A percentile compares a stretch with the other conserved stretches of the same genome.
Evolutionary conservation across 331 rosid genomes (phyloP).

Genomic region (Phaseolus coccineus): DNA sequence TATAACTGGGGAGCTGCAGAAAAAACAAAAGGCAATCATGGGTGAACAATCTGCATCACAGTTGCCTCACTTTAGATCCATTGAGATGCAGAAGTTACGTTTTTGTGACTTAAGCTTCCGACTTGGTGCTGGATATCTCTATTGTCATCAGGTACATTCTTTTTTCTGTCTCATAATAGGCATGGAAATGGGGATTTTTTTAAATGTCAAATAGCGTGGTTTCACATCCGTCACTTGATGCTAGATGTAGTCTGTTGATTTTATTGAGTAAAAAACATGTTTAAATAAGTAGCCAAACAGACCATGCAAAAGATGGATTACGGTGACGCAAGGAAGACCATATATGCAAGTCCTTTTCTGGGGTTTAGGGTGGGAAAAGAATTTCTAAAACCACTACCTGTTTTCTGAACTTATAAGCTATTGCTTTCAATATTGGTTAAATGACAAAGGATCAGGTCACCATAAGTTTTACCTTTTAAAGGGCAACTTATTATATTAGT

Average conservation of each 20-base stretch:
- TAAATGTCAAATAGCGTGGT: constrained; percentile 17
- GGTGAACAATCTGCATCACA: constrained; percentile 62
- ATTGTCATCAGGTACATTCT: constrained; percentile 83
- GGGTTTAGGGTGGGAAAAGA: constrained; percentile 8
- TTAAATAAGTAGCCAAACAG: constrained; percentile 17
- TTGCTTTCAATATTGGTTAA: neutral
- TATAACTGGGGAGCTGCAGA: constrained; percentile 66
- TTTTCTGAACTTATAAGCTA: neutral
- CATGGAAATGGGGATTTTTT: neutral
- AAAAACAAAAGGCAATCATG: constrained; percentile 69
- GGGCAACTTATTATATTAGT: constrained; percentile 1
- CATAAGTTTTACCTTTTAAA: neutral
- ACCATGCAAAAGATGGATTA: constrained; percentile 16
- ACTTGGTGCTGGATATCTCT: constrained; percentile 88
- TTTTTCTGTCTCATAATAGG: constrained; percentile 2
- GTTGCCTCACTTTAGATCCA: constrained; percentile 67
- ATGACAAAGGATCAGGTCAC: neutral
- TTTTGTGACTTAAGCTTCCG: constrained; percentile 74
- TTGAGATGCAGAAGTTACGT: constrained; percentile 69
- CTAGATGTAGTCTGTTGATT: constrained; percentile 36
- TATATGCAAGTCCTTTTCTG: neutral
- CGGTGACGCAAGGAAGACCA: constrained; percentile 9
- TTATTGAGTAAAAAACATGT: neutral
- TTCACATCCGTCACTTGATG: neutral
- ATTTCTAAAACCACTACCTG: neutral